phyloP scores from a whole-genome alignment of 306 rosid species.

The Trifolium repens region DNA sequence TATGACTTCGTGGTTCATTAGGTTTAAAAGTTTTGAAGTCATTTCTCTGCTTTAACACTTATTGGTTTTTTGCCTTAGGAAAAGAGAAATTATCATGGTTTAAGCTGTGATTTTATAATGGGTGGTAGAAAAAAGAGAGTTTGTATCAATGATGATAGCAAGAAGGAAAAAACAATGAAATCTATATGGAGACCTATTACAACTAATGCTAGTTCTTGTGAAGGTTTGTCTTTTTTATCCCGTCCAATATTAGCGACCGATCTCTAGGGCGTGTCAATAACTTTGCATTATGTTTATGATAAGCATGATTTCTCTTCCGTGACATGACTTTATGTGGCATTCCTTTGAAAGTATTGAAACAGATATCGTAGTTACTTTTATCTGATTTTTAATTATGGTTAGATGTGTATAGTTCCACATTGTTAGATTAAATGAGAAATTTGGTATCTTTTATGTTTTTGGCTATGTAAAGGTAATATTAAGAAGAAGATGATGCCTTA shows the following conservation, averaged over 20 bases:
- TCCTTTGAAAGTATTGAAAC: slow-evolving; percentile 18
- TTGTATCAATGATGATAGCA: slow-evolving; percentile 41
- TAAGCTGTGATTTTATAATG: slow-evolving; percentile 59
- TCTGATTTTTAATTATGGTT: slow-evolving; percentile 15
- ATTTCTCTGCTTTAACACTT: background rate
- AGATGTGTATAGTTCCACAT: background rate
- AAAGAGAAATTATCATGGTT: slow-evolving; percentile 42
- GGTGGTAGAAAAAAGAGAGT: slow-evolving; percentile 52
- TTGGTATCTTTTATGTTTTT: slow-evolving; percentile 17
- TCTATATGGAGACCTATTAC: slow-evolving; percentile 69
- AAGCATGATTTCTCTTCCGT: slow-evolving; percentile 1
- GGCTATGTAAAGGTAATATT: slow-evolving; percentile 19
- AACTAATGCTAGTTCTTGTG: slow-evolving; percentile 54
- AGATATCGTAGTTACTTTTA: slow-evolving; percentile 9
- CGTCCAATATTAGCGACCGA: background rate
- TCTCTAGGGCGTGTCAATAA: slow-evolving; percentile 13
- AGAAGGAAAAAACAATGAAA: slow-evolving; percentile 46
- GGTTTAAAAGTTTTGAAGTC: slow-evolving; percentile 16
- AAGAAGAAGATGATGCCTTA: slow-evolving; percentile 10
- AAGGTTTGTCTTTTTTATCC: slow-evolving; percentile 55
- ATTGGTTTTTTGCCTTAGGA: slow-evolving; percentile 43
- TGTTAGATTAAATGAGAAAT: slow-evolving; percentile 15
- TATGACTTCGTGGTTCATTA: no score
- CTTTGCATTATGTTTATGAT: background rate
- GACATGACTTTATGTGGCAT: background rate